Conservation (phyloP, 2,329 filamentous ascomycete species). For the Lomentospora prolificans region DNA sequence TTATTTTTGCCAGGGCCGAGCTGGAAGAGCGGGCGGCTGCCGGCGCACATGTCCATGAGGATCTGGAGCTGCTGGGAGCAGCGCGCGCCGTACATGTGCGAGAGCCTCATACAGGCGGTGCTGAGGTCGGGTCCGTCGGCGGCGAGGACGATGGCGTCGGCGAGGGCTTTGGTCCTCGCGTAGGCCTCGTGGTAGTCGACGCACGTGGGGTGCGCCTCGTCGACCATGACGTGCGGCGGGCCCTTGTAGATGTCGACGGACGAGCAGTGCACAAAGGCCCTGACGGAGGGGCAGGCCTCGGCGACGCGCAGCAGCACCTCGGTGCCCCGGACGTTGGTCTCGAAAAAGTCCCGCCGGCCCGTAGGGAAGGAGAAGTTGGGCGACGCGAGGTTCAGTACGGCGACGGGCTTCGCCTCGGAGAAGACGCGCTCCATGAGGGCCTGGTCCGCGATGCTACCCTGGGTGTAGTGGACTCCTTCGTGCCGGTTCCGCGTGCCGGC, state of each 20-base stretch:
- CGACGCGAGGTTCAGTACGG: constrained; percentile 23
- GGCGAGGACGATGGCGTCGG: constrained; percentile 19
- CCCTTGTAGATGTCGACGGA: constrained; percentile 19
- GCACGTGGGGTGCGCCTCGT: constrained; percentile 18
- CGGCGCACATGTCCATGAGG: constrained; percentile 23
- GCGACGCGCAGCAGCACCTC: constrained; percentile 17
- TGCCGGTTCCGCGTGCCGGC: constrained; percentile 16
- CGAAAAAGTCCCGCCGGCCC: constrained; percentile 13
- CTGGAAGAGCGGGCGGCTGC: constrained; percentile 21
- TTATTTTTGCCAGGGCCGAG: constrained; percentile 17
- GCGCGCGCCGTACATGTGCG: constrained; percentile 24
- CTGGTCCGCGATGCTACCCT: constrained; percentile 17
- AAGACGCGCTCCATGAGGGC: constrained; percentile 14
- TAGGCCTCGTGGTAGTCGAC: constrained; percentile 15
- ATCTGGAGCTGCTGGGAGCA: constrained; percentile 18
- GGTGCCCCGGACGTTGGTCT: constrained; percentile 23
- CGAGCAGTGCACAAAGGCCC: constrained; percentile 23
- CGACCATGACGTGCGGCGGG: constrained; percentile 15
- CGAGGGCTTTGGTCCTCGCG: constrained; percentile 22
- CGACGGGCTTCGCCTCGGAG: constrained; percentile 13
- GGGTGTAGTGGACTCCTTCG: constrained; percentile 16
- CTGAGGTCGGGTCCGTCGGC: constrained; percentile 18
- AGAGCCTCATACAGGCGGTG: constrained; percentile 18
- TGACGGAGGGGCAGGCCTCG: constrained; percentile 11
- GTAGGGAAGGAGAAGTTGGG: constrained; percentile 17